These are phyloP conservation scores for Lycium ferocissimum DNA, from an alignment of 257 asterid species.

Conservation along the genomic window DNA sequence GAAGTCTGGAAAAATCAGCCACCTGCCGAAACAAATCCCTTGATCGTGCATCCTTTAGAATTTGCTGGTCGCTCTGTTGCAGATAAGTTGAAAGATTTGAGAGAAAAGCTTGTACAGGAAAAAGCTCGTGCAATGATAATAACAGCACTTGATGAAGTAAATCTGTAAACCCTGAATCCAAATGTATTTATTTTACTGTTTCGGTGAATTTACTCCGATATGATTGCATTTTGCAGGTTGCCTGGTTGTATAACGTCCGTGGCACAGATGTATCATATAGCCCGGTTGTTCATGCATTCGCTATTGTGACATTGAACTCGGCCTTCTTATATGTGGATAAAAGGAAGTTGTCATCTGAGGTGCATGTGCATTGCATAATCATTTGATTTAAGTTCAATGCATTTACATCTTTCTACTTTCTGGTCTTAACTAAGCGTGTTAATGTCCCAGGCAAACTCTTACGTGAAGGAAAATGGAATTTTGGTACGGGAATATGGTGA, in stretches of 20 bases:
- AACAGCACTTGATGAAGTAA: slow-evolving; percentile 88
- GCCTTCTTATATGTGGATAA: slow-evolving; percentile 91
- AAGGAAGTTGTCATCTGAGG: slow-evolving; percentile 84
- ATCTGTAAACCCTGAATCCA: slow-evolving; percentile 14
- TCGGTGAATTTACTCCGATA: slow-evolving; percentile 29
- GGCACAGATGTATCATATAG: slow-evolving; percentile 86
- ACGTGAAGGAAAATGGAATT: slow-evolving; percentile 72
- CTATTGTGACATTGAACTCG: slow-evolving; percentile 71
- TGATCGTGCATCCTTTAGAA: slow-evolving; percentile 70
- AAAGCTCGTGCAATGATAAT: slow-evolving; percentile 74
- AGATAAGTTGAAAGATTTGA: slow-evolving; percentile 80
- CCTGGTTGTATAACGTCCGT: slow-evolving; percentile 90
- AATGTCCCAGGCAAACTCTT: slow-evolving; percentile 60
- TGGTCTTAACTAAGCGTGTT: slow-evolving; percentile 27
- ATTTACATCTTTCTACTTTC: slow-evolving; percentile 33
- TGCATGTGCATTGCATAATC: slow-evolving; percentile 42
- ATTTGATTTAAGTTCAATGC: not conserved
- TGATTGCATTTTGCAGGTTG: slow-evolving; percentile 63
- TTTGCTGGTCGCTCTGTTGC: slow-evolving; percentile 83
- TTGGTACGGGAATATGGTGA: slow-evolving; percentile 71
- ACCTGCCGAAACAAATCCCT: slow-evolving; percentile 68
- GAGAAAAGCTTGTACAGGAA: slow-evolving; percentile 74
- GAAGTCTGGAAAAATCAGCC: slow-evolving; percentile 91
- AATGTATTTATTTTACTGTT: slow-evolving; percentile 18
- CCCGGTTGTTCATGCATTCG: slow-evolving; percentile 95